Base-by-base conservation (phyloP, 1,139 yeast genomes). In the Yamadazyma blattariae region DNA sequence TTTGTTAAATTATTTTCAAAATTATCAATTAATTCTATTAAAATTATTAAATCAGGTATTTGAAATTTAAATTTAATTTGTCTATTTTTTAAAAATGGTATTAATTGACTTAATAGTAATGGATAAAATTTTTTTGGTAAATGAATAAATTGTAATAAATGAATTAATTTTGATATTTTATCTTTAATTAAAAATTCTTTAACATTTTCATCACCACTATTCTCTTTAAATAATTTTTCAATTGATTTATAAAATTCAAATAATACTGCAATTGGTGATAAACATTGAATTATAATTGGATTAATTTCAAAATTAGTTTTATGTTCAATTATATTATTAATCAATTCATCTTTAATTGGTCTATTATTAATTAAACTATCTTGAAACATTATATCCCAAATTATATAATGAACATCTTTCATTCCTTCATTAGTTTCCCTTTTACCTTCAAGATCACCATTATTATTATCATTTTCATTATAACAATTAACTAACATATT, bases 211-310 rank as follows among this genome's bases (percentile, higher is more conserved):
- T 17, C 19, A 17, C 7, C 7, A 5, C 7, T 5, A 5, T 17
- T 17, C 52, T 47, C 12, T 52, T 59, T 15, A 48, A 59, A 38
- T 19, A 26, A 27, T 8, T 26, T 56, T 52, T 52, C 72, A 50
- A 59, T 39, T 34, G 60, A 52, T 15, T 58, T 54, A 54, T 70
- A 72, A 46, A 70, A 79, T 42, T 72, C 76, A 37, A 63, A 67
- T 32, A 84, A 59, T 1, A 83, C 82, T 1, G 87, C 90, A 52
- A 82, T 82, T 20, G 94, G 94, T 0, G 92, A 66, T 33, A 84
- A 57, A 30, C 84, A 73, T 55, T 83, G 89, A 45, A 78, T 74
- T 41, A 84, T 71, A 2, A 76, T 65, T 2, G 85, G 79, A 24
- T 82, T 73, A 5, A 73, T 51, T 7, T 59, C 59, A 29, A 74